Evolutionary conservation across 169 alveolate species (phyloP).

Genomic region (Plasmodium adleri): DNA sequence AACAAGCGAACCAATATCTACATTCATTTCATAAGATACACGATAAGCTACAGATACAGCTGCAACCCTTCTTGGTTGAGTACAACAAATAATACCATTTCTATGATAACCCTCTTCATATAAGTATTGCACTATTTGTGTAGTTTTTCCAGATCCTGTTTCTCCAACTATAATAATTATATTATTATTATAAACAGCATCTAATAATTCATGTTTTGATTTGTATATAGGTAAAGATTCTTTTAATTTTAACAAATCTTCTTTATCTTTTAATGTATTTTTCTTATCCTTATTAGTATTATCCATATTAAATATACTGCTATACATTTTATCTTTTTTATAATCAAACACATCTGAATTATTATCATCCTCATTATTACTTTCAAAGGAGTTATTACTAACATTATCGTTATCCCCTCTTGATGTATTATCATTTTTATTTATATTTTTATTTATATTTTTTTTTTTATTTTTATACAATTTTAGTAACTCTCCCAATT

Average conservation of each 20-base stretch:
- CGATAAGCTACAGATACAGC: slow-evolving; percentile 99
- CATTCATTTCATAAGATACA: slow-evolving; percentile 98
- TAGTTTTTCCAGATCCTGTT: slow-evolving; percentile 99
- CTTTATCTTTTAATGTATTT: slow-evolving; percentile 63
- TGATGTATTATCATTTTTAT: not conserved
- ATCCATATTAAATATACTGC: slow-evolving; percentile 79
- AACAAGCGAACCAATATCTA: slow-evolving; percentile 95
- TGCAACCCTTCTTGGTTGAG: slow-evolving; percentile 99
- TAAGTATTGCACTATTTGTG: slow-evolving; percentile 96
- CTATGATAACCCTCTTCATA: slow-evolving; percentile 96
- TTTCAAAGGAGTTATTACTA: slow-evolving; percentile 54
- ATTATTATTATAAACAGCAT: slow-evolving; percentile 87
- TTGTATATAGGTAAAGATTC: slow-evolving; percentile 82
- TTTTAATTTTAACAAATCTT: slow-evolving; percentile 46
- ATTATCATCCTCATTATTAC: slow-evolving; percentile 71
- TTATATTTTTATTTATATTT: not conserved
- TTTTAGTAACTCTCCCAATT: slow-evolving; percentile 90
- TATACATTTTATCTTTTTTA: slow-evolving; percentile 75
- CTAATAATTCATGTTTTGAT: slow-evolving; percentile 83
- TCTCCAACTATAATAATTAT: slow-evolving; percentile 99
- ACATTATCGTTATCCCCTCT: slow-evolving; percentile 48
- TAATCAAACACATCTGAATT: slow-evolving; percentile 76
- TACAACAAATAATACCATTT: slow-evolving; percentile 98
- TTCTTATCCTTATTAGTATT: slow-evolving; percentile 41
- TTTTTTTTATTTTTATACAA: slow-evolving; percentile 64